Conservation (phyloP, 2,329 filamentous ascomycete species). For the Diaporthe helianthi region DNA sequence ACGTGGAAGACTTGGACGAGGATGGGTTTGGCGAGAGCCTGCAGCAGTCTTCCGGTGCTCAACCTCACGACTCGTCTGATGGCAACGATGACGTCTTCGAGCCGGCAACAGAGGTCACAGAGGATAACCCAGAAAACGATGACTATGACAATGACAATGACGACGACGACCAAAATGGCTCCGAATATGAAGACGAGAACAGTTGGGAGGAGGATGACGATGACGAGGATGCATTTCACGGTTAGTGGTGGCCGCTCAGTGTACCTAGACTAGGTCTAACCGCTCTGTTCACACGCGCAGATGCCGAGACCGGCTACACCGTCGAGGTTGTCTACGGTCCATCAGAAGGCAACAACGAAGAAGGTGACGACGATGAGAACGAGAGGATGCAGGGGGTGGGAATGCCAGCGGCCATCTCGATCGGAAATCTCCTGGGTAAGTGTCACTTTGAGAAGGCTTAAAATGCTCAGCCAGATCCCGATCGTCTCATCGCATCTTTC, state of each 20-base stretch:
- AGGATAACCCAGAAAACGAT: constrained; percentile 36
- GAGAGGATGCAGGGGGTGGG: constrained; percentile 21
- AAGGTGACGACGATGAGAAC: constrained; percentile 33
- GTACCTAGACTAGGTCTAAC: not conserved
- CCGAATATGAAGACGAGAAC: too few species aligned
- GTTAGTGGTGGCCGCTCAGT: constrained; percentile 10
- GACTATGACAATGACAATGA: constrained; percentile 35
- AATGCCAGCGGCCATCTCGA: not conserved
- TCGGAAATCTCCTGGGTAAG: constrained; percentile 32
- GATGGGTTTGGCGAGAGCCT: constrained; percentile 32
- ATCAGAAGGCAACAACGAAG: constrained; percentile 35
- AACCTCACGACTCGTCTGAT: constrained; percentile 7
- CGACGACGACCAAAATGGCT: too few species aligned
- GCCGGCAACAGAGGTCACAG: constrained; percentile 27
- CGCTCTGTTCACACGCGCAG: constrained; percentile 14
- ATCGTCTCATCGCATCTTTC: not conserved
- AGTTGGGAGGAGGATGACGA: constrained; percentile 42
- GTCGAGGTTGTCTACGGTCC: constrained; percentile 35
- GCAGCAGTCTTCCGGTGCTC: constrained; percentile 23
- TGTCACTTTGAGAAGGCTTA: constrained; percentile 10
- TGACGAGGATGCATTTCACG: constrained; percentile 37
- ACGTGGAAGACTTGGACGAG: constrained; percentile 35
- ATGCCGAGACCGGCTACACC: constrained; percentile 32
- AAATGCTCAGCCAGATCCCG: not conserved
- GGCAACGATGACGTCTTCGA: constrained; percentile 32